phyloP scores from a whole-genome alignment of 169 alveolate genomes.

The Eimeria tenella region DNA sequence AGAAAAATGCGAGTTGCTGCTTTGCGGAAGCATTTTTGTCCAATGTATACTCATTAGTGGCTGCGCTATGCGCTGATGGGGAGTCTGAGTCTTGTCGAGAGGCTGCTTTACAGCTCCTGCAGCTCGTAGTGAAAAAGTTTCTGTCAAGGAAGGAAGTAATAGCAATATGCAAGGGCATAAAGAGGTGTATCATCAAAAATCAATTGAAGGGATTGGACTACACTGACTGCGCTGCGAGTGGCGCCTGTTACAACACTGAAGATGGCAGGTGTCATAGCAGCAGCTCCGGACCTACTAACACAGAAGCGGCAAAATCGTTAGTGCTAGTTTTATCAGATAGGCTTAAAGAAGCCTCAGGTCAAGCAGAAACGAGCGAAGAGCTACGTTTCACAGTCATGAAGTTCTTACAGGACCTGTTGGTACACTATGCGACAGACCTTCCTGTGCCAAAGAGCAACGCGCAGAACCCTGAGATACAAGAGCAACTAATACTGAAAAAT shows the following conservation, averaged over 20 bases:
- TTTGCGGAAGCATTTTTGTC: conserved; percentile 35
- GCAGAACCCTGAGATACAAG: not conserved
- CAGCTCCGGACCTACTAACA: not conserved
- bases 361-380: conserved; percentile 59
- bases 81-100: conserved; percentile 54
- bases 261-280: not conserved
- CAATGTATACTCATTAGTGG: conserved; percentile 25
- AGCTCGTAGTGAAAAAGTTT: conserved; percentile 41
- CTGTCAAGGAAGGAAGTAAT: conserved; percentile 56
- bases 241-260: not conserved
- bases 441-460: not conserved
- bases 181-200: not conserved
- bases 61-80: conserved; percentile 52
- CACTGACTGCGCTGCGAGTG: not conserved
- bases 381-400: conserved; percentile 17
- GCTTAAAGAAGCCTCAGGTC: conserved; percentile 2
- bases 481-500: not conserved
- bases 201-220: conserved; percentile 14
- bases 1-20: not conserved
- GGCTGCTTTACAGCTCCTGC: conserved; percentile 44
- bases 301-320: conserved; percentile 31
- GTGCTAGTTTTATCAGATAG: conserved; percentile 19
- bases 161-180: conserved; percentile 20
- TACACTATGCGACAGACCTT: conserved; percentile 58
- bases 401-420: conserved; percentile 44